Evolutionary conservation across 1,139 yeast genomes (phyloP).

Genomic region (Blastobotrys ciferrii): DNA sequence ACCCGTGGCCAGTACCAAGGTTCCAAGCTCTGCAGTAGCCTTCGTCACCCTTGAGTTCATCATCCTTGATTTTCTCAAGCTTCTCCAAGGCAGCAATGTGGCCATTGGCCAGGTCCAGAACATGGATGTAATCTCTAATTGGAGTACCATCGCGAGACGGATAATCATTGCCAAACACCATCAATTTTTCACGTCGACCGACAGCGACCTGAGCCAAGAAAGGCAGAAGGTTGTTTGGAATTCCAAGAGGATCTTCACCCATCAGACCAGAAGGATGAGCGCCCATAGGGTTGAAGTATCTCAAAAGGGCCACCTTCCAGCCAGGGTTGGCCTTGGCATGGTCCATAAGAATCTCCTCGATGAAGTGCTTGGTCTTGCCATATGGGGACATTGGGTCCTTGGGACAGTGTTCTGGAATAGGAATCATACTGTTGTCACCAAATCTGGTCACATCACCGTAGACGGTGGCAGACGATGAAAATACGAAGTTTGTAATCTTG

Average conservation of each 20-base stretch:
- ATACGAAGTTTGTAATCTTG: slow-evolving; percentile 59
- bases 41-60: slow-evolving; percentile 24
- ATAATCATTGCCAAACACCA: slow-evolving; percentile 67
- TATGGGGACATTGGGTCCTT: slow-evolving; percentile 75
- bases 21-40: slow-evolving; percentile 79
- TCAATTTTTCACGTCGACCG: slow-evolving; percentile 64
- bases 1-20: slow-evolving; percentile 76
- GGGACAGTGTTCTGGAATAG: slow-evolving; percentile 79
- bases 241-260: slow-evolving; percentile 79
- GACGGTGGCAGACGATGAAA: slow-evolving; percentile 80
- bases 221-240: slow-evolving; percentile 75
- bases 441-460: slow-evolving; percentile 81
- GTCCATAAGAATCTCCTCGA: slow-evolving; percentile 63
- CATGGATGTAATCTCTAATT: slow-evolving; percentile 79
- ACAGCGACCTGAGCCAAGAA: slow-evolving; percentile 75
- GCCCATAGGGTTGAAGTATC: slow-evolving; percentile 83
- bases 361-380: slow-evolving; percentile 67
- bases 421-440: slow-evolving; percentile 57
- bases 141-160: slow-evolving; percentile 77
- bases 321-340: slow-evolving; percentile 47
- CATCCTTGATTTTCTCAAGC: slow-evolving; percentile 43
- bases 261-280: slow-evolving; percentile 79
- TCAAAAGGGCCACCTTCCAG: slow-evolving; percentile 65
- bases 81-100: slow-evolving; percentile 70
- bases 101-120: slow-evolving; percentile 78